A percentile compares a stretch with the other conserved stretches of the same genome.
Conservation (phyloP, 805 yeast genomes). For the Cephaloascus fragrans region DNA sequence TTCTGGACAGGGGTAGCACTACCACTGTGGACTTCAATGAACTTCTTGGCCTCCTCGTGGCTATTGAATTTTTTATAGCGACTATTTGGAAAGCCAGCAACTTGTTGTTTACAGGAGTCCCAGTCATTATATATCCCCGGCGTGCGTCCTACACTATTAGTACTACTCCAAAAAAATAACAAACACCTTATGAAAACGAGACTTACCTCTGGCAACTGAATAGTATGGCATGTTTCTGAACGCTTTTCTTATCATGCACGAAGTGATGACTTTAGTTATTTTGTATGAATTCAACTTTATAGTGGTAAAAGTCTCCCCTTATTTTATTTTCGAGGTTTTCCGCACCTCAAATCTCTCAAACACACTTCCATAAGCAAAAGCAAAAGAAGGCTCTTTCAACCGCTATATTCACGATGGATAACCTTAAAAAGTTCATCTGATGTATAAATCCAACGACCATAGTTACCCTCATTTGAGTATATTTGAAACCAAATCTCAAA, state of each 20-base stretch:
- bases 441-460: no score
- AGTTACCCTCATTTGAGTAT: no score
- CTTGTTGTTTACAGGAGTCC: conserved; percentile 45
- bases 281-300: no score
- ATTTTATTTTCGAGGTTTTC: no score
- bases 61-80: conserved; percentile 31
- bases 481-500: no score
- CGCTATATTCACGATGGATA: no score
- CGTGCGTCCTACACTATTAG: neutral
- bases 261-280: no score
- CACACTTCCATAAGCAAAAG: no score
- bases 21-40: conserved; percentile 11
- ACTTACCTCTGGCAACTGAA: conserved; percentile 43
- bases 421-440: no score
- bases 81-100: conserved; percentile 37
- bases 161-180: neutral
- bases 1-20: conserved; percentile 2
- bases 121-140: conserved; percentile 54
- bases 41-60: conserved; percentile 19
- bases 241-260: neutral
- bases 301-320: no score
- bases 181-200: neutral
- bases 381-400: no score
- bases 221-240: conserved; percentile 21
- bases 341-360: no score